Evolutionary conservation across 2,329 filamentous ascomycete species (phyloP).

Genomic region (Nemania bipapillata): DNA sequence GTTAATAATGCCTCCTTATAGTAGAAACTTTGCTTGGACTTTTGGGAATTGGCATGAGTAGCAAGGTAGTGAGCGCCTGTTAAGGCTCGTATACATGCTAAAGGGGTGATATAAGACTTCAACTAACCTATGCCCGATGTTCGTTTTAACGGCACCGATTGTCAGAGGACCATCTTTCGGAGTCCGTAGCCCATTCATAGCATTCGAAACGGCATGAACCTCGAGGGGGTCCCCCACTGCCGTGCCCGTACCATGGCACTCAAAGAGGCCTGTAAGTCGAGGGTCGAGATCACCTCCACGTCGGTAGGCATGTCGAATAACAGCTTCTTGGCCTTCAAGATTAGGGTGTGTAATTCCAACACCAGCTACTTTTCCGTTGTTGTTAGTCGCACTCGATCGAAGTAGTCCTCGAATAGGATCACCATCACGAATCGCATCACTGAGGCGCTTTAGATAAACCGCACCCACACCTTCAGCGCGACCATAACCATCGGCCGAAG

Average conservation of each 20-base stretch:
- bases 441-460: constrained; percentile 56
- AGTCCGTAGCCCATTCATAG: no score
- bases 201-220: not conserved
- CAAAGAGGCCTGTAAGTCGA: not conserved
- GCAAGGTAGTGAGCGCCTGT: no score
- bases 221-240: not conserved
- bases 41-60: no score
- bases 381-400: constrained; percentile 48
- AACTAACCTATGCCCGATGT: constrained; percentile 34
- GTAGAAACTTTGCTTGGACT: no score
- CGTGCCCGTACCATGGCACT: constrained; percentile 7
- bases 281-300: no score
- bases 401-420: constrained; percentile 53
- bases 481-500: constrained; percentile 57
- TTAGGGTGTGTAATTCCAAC: constrained; percentile 58
- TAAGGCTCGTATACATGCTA: no score
- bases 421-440: constrained; percentile 56
- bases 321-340: constrained; percentile 49
- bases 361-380: constrained; percentile 53
- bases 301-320: constrained; percentile 57
- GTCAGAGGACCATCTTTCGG: no score
- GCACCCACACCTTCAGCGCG: constrained; percentile 57
- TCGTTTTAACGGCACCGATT: constrained; percentile 14
- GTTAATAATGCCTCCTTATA: no score
- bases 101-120: no score